phyloP scores from a whole-genome alignment of 2,329 filamentous ascomycete genomes.

The Trichophyton benhamiae region DNA sequence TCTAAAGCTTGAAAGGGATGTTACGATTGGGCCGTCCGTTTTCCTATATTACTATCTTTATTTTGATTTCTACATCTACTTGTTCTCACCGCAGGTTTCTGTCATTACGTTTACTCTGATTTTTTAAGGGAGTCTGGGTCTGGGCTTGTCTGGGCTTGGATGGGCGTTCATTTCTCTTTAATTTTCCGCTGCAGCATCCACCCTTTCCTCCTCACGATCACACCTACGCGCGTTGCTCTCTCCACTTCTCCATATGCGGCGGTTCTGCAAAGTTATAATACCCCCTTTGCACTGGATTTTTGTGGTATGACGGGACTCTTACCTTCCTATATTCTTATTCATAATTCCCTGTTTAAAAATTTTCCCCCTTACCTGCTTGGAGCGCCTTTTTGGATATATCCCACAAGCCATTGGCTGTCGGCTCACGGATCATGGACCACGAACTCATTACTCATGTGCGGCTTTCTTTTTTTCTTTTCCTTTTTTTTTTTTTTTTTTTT shows the following conservation, averaged over 20 bases:
- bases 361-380: background rate
- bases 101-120: background rate
- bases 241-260: background rate
- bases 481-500: background rate
- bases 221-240: background rate
- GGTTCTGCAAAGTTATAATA: slow-evolving; percentile 11
- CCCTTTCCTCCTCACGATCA: background rate
- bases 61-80: background rate
- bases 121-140: slow-evolving; percentile 10
- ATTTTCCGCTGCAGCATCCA: slow-evolving; percentile 5
- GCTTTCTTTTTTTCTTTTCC: background rate
- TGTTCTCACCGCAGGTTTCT: background rate
- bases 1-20: background rate
- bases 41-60: background rate
- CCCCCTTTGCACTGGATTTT: slow-evolving; percentile 12
- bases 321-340: slow-evolving; percentile 10
- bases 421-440: slow-evolving; percentile 1
- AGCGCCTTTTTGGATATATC: slow-evolving; percentile 1
- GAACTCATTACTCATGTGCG: background rate
- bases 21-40: background rate
- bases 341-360: slow-evolving; percentile 4
- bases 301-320: background rate
- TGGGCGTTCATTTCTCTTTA: slow-evolving; percentile 13
- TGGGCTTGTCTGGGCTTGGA: slow-evolving; percentile 14
- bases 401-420: slow-evolving; percentile 3